Conservation (phyloP, 768 basidiomycete species). For the Megacollybia marginata region DNA sequence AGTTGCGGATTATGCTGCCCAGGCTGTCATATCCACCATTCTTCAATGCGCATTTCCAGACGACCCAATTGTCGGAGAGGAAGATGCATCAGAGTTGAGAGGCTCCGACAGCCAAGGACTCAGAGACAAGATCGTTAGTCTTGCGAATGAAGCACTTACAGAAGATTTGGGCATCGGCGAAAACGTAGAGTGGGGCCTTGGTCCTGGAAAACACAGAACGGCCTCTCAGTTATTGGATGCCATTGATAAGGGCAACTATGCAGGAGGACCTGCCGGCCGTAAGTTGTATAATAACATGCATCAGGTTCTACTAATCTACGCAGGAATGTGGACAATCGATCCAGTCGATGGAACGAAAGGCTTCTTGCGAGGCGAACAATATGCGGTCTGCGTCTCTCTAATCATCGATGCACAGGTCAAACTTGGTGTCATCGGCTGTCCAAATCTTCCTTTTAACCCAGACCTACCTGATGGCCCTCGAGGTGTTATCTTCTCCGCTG, state of each 20-base stretch:
- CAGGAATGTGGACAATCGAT: conserved; percentile 84
- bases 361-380: conserved; percentile 88
- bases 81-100: conserved; percentile 79
- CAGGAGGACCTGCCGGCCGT: conserved; percentile 71
- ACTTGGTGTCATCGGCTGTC: conserved; percentile 86
- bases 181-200: conserved; percentile 63
- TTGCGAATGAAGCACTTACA: conserved; percentile 76
- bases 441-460: conserved; percentile 69
- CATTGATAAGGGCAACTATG: conserved; percentile 77
- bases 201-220: conserved; percentile 44
- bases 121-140: conserved; percentile 60
- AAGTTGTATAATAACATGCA: conserved; percentile 23
- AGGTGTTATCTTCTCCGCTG: conserved; percentile 82
- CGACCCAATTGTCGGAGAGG: conserved; percentile 91
- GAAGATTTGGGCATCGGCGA: conserved; percentile 50
- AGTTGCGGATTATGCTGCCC: conserved; percentile 89
- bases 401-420: conserved; percentile 73
- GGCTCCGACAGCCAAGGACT: conserved; percentile 34
- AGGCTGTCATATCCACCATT: conserved; percentile 84
- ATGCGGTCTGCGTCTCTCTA: conserved; percentile 85
- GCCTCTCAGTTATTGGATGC: conserved; percentile 64
- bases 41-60: conserved; percentile 70
- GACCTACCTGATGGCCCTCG: conserved; percentile 47
- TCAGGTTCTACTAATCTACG: not conserved
- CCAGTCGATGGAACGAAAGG: conserved; percentile 94